Percentiles rank a stretch among this genome's conserved stretches.
Evolutionary conservation across 768 basidiomycete species (phyloP).

Genomic region (Lanmaoa pseudosensibilis): DNA sequence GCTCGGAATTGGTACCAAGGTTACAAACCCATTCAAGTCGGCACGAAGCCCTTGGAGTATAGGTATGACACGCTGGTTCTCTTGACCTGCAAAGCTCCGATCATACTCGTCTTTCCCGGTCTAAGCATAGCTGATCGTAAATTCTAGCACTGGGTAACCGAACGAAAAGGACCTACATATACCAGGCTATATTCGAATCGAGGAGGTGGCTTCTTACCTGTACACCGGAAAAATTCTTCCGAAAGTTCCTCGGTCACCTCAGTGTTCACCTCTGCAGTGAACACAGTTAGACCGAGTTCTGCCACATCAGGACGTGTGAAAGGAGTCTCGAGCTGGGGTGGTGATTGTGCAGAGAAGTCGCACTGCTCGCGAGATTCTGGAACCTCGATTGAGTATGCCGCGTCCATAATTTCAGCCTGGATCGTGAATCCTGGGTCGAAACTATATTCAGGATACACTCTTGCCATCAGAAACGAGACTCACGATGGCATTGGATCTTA

Average conservation of each 20-base stretch:
- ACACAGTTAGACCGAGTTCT: conserved; percentile 28
- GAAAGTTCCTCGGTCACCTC: not conserved
- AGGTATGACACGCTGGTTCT: not conserved
- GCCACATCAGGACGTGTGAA: conserved; percentile 33
- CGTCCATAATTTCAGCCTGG: conserved; percentile 47
- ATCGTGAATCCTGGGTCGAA: conserved; percentile 62
- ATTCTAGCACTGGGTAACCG: no score
- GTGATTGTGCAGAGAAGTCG: no score
- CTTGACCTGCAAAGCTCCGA: not conserved
- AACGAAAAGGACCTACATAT: conserved; percentile 5
- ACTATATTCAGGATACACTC: not conserved
- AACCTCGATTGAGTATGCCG: no score
- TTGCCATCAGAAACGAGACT: not conserved
- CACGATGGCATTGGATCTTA: conserved; percentile 43
- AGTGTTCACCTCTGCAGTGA: conserved; percentile 13
- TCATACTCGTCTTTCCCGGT: conserved; percentile 11
- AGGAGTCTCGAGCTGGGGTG: not conserved
- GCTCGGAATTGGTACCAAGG: not conserved
- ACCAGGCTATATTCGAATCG: conserved; percentile 6
- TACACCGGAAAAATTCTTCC: not conserved
- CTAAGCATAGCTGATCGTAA: not conserved
- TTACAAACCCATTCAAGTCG: conserved; percentile 14
- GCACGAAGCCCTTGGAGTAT: conserved; percentile 10
- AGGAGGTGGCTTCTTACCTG: not conserved
- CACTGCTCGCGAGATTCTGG: no score